Evolutionary conservation across 345 rosid genomes (phyloP).

Genomic region (Garcia nutans): DNA sequence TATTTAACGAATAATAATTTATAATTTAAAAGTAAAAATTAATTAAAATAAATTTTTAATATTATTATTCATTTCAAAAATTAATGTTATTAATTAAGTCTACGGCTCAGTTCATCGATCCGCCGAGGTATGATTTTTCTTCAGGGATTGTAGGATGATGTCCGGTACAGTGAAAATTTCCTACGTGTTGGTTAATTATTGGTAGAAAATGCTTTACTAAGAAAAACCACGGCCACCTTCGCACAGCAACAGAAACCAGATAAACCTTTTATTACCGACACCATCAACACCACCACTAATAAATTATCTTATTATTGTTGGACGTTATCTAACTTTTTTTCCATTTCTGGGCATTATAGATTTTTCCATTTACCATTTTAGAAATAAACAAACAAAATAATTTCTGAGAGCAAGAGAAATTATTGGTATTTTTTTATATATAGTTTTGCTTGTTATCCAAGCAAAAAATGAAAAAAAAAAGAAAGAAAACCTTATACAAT

Average conservation of each 20-base stretch:
- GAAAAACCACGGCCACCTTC: not conserved
- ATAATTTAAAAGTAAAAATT: too few species aligned
- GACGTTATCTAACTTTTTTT: slow-evolving; percentile 9
- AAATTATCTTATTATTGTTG: slow-evolving; percentile 1
- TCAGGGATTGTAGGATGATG: too few species aligned
- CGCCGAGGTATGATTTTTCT: too few species aligned
- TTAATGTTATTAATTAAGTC: too few species aligned
- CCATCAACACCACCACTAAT: not conserved
- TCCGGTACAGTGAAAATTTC: too few species aligned
- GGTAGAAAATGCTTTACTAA: not conserved
- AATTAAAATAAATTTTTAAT: too few species aligned
- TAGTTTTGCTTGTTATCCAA: not conserved
- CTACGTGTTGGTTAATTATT: too few species aligned
- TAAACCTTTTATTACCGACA: not conserved
- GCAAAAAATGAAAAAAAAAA: not conserved
- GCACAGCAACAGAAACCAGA: not conserved
- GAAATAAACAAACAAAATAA: not conserved
- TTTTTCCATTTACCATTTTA: not conserved
- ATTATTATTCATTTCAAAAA: too few species aligned
- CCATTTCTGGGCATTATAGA: not conserved
- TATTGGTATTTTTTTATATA: not conserved
- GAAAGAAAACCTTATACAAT: not conserved
- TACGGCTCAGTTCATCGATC: too few species aligned
- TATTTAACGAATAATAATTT: too few species aligned
- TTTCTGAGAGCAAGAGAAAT: not conserved